phyloP scores from a whole-genome alignment of 2,329 filamentous ascomycete species.

The Penicillium sp. region DNA sequence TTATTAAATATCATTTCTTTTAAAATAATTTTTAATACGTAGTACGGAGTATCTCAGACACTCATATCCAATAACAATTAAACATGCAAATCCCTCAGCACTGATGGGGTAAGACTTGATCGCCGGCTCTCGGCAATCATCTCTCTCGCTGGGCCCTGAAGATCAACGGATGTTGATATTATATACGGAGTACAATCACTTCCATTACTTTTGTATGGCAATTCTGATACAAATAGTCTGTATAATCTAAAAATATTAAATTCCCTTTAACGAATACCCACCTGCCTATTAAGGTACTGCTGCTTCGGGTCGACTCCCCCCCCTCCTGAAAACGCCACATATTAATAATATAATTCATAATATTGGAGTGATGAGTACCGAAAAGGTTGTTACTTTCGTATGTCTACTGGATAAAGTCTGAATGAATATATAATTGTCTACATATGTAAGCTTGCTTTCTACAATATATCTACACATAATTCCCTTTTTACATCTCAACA shows the following conservation, averaged over 20 bases:
- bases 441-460: neutral
- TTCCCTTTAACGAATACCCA: slow-evolving; percentile 5
- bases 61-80: neutral
- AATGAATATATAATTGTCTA: neutral
- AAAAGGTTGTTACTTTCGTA: too few relatives aligned
- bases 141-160: slow-evolving; percentile 1
- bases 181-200: too few relatives aligned
- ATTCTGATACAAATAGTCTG: too few relatives aligned
- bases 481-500: neutral
- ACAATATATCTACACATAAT: neutral
- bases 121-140: slow-evolving; percentile 9
- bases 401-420: neutral
- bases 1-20: too few relatives aligned
- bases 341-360: neutral
- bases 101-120: slow-evolving; percentile 10
- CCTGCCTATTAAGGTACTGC: slow-evolving; percentile 7
- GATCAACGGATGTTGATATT: neutral
- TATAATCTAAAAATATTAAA: neutral
- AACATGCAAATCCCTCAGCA: slow-evolving; percentile 2
- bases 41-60: neutral
- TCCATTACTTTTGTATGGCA: too few relatives aligned
- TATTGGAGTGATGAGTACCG: too few relatives aligned
- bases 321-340: slow-evolving; percentile 11
- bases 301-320: slow-evolving; percentile 8
- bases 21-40: neutral